Evolutionary conservation across 2,329 filamentous ascomycete genomes (phyloP), one percentile per base, ranked within the genome.

Genomic region (Neofusicoccum kwambonambiense): DNA sequence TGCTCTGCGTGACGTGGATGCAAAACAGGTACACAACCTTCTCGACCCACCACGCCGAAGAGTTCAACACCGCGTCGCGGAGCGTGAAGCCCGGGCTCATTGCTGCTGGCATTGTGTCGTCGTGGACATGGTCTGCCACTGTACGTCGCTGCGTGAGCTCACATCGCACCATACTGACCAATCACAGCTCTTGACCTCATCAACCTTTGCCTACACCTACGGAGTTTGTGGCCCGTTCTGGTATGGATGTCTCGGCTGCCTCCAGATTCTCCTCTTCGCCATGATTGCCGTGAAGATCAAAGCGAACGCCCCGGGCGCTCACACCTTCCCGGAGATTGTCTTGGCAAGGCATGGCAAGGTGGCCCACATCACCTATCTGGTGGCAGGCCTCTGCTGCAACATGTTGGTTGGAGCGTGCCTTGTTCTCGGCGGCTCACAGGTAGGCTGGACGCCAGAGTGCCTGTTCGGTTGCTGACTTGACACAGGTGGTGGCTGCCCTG

Each of bases 281-380:
- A 50, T 67, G 4, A 66, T 62, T 4, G 61, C 66, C n/a, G 56
- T 67, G 54, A 62, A 65, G 13, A 64, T 67, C 47, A 67, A 67
- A 42, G 64, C 17, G 6, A n/a, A 62, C 15, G 45, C 45, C 3
- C 60, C 60, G 6, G 60, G 60, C 3, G 84, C 84, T 0, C 83
- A 86, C 65, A 86, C 84, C 0, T 76, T 84, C 0, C 73, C 86
- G 0, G 83, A 86, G 62, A 81, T 86, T 41, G 81, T 86, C 1
- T 75, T 82, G 1, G 82, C 85, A 27, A 73, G 82, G 65, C 83
- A 84, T 68, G 81, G 62, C 7, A 64, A 64, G 34, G 50, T 64
- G 0, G 83, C 81, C 0, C 84, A 86, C 68, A 73, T 82, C 13
- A 81, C 85, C 0, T 85, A 80, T 72, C 85, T 85, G 66, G 76